Conservation (phyloP, 1,284 basidiomycete species). For the Trichosporon sp. region DNA sequence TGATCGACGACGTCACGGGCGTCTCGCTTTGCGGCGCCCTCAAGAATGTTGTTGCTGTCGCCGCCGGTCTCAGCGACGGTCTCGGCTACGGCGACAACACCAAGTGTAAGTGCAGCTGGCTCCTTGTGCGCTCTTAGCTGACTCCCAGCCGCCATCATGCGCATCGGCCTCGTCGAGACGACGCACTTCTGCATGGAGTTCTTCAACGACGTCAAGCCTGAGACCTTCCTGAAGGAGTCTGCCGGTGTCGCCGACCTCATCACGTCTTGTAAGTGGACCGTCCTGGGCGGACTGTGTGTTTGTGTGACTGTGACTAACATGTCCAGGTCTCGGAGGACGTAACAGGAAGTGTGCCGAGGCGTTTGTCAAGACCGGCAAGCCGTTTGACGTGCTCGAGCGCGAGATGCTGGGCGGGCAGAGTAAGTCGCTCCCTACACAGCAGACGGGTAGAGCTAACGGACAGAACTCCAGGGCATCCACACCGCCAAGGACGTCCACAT, state of each 20-base stretch:
- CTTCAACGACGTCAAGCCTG: constrained; percentile 61
- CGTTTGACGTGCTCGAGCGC: constrained; percentile 61
- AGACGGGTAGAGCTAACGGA: constrained; percentile 9
- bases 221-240: constrained; percentile 61
- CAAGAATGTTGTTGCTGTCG: constrained; percentile 64
- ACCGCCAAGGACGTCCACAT: constrained; percentile 60
- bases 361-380: constrained; percentile 60
- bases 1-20: constrained; percentile 62
- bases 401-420: constrained; percentile 64
- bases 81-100: constrained; percentile 63
- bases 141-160: constrained; percentile 61
- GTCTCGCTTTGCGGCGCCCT: constrained; percentile 64
- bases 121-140: neutral
- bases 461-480: constrained; percentile 60
- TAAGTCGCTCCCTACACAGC: constrained; percentile 34
- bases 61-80: constrained; percentile 63
- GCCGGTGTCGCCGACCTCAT: constrained; percentile 65
- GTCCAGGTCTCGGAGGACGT: constrained; percentile 60
- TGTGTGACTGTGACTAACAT: neutral
- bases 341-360: constrained; percentile 60
- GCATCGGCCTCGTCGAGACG: constrained; percentile 61
- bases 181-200: constrained; percentile 61
- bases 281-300: no score
- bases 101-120: constrained; percentile 53
- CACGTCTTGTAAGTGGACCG: constrained; percentile 58